Conservation (phyloP, 352 stramenopile genomes). For the Elongisporangium prolatum region DNA sequence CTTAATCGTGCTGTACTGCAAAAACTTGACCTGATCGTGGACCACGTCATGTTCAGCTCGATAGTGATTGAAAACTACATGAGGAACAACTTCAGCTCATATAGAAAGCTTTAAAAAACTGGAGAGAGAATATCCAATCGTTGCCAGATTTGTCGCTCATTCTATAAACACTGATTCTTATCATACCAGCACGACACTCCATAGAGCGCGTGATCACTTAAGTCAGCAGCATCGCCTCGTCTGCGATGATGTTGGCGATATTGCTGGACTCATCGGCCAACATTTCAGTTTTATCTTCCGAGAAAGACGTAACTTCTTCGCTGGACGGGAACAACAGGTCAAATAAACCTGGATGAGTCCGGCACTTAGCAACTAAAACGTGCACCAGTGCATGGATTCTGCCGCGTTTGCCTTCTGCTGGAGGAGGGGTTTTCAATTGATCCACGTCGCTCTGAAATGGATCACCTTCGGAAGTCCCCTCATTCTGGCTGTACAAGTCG, state of each 20-base stretch:
- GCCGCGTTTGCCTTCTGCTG: no score
- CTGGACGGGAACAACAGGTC: constrained; percentile 51
- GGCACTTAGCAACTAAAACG: constrained; percentile 54
- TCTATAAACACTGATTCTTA: not conserved
- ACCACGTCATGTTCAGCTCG: no score
- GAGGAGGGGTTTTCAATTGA: no score
- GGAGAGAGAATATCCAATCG: no score
- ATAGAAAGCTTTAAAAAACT: no score
- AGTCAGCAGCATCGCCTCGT: constrained; percentile 9
- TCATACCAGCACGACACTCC: not conserved
- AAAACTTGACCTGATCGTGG: no score
- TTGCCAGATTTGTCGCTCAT: not conserved
- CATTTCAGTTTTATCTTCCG: constrained; percentile 9
- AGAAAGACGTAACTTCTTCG: constrained; percentile 31
- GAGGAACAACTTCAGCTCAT: no score
- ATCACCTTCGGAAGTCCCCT: constrained; percentile 8
- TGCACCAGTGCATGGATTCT: constrained; percentile 37
- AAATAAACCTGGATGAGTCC: constrained; percentile 28
- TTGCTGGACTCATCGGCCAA: constrained; percentile 12
- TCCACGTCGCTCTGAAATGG: constrained; percentile 1
- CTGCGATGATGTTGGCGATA: constrained; percentile 5
- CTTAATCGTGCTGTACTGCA: no score
- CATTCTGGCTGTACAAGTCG: constrained; percentile 7
- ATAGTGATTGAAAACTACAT: no score
- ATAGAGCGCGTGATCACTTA: constrained; percentile 6